Base-by-base conservation (phyloP, 805 yeast species). In the Blastobotrys mokoenaii region DNA sequence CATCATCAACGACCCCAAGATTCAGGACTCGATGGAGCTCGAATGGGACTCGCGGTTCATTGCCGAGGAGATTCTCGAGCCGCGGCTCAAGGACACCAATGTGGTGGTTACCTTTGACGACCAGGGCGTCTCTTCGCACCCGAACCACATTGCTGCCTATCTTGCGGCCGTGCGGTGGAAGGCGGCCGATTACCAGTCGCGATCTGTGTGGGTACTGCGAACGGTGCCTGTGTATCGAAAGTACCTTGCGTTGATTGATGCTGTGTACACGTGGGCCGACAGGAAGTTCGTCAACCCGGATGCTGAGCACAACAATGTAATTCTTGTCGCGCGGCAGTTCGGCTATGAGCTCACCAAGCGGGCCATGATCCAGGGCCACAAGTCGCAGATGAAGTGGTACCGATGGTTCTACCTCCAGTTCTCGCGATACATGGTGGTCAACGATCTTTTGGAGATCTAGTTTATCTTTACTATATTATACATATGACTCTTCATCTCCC, bases 331-430 rank as follows among this genome's bases (percentile, higher is more conserved):
- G 6, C 34, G 49, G 22, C 49, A 46, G 46, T 32, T 38, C 38
- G 54, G 51, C 45, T 55, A 51, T 41, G 65, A 52, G 61, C 67
- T 15, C 11, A 58, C 73, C 3, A 69, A 80, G 45, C 73, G 82
- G 0, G 84, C 95, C 3, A 87, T 90, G 96, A 66, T 80, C 2
- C 71, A 72, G 51, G 95, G 84, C 2, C 97, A 93, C 64, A 71
- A 71, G 50, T 79, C 95, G 1, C 98, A 93, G 62, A 84, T 93
- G 84, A 89, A 83, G 7, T 90, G 97, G 97, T 93, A 82, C 62
- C 72, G 98, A 53, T 84, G 84, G 68, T 81, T 87, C 1, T 93
- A 97, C 96, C 69, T 93, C 59, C 47, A 76, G 4, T 63, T 80
- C 45, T 82, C 95, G 48, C 71, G 89, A 50, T 90, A 87, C 64